Base-by-base conservation (phyloP, 495 filamentous ascomycete species). In the Hypoxylon fragiforme region DNA sequence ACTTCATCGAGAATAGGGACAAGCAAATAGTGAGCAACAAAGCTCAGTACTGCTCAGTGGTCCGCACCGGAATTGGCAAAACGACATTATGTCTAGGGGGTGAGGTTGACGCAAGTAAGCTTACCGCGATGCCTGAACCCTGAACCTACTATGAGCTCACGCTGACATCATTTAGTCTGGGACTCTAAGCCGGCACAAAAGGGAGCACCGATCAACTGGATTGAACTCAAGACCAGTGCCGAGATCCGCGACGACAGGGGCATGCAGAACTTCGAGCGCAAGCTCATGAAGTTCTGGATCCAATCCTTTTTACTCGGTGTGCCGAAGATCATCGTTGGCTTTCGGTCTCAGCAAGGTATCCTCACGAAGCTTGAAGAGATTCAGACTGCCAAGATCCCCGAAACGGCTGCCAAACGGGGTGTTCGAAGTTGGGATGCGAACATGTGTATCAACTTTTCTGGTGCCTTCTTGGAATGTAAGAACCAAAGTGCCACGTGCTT, bases 271-370 rank as follows among this genome's bases (percentile, higher is more conserved):
- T 95, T 87, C 60, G 89, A 99, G 69, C 80, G 87, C 8, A 97
- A 97, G 67, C 77, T 97, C 28, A 77, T 96, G 56, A 95, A 92
- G 53, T 96, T 90, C 73, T 99, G 94, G 94, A 87, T 90, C 13
- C 94, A 99, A 59, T 96, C 90, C 1, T 99, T 96, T 64, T 78
- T 99, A 0, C 82, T 99, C 1, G 92, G 91, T 5, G 91, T 97
- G 1, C 89, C 90, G 0, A 94, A 85, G 64, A 89, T 99, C 44
- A 85, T 96, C 14, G 88, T 97, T 2, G 94, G 94, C 1, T 96
- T 92, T 63, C 85, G 95, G 14, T 83, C 80, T 16, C 79, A 79
- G 35, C 66, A 86, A 49, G 95, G 95, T 3, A 83, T 89, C 37
- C 75, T 97, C 28, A 72, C 75, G 31, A 75, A 77, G 16, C 48